Evolutionary conservation across 176 grass and related monocot species (phyloP), one percentile per base, ranked within the genome.

Genomic region (Juncus effusus): DNA sequence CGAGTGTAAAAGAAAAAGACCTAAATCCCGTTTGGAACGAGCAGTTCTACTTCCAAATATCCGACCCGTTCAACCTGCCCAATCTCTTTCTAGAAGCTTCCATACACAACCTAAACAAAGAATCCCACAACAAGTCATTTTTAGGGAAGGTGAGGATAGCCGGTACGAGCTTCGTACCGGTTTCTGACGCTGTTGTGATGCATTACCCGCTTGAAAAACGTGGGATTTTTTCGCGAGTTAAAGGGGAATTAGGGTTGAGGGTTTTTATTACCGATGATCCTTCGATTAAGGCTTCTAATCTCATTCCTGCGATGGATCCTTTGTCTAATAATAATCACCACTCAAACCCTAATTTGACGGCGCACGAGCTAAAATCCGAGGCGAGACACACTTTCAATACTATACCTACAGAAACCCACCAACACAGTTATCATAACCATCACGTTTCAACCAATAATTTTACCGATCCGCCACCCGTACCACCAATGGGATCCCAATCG

Each of bases 161-260:
- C 36, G 94, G 94, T 63, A 99, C 94, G 57, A 89, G 88, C 4
- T 99, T 99, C 5, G 94, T 99, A 47, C 85, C 85, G 54, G 82
- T 78, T 55, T 71, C 83, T 13, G 94, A 99, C 56, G 64, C 94
- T 0, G 86, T 90, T 28, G 70, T 93, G 55, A 89, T 93, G 85
- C 85, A 93, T 53, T 93, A 89, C 55, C 94, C 89, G 13, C 51
- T 99, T 63, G 94, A 99, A 73, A 99, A 99, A 82, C 85, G 89
- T 4, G 94, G 89, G 11, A 79, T 99, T 41, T 99, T 99, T 73
- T 99, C 94, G 1, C 94, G 76, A n/a, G 83, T 99, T 5, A 99
- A 87, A 38, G 89, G 94, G 28, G 89, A 93, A 40, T 56, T 93
- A 40, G 85, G 94, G 15, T 85, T 99, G 9, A 99, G 93, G 62